Conservation (phyloP, 306 rosid genomes). For the Mucuna pruriens region DNA sequence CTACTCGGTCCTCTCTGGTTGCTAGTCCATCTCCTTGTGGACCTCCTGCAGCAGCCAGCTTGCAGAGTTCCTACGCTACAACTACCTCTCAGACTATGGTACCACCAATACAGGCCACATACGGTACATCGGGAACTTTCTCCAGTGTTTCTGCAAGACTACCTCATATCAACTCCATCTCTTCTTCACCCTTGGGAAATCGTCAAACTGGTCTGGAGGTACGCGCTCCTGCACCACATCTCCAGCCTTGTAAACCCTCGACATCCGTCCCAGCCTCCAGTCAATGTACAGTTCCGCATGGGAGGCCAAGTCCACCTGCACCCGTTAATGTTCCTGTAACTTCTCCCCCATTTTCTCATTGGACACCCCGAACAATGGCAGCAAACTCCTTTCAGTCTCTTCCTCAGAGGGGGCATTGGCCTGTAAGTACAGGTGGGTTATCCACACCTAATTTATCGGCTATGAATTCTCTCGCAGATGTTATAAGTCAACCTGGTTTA, state of each 20-base stretch:
- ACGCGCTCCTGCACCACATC: conserved; percentile 85
- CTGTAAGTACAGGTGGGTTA: conserved; percentile 34
- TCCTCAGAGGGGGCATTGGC: conserved; percentile 36
- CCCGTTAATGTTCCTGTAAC: conserved; percentile 39
- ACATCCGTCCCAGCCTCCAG: conserved; percentile 39
- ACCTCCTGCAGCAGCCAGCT: conserved; percentile 42
- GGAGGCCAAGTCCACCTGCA: conserved; percentile 50
- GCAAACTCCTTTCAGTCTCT: conserved; percentile 35
- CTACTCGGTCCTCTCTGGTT: conserved; percentile 38
- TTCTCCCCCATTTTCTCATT: conserved; percentile 31
- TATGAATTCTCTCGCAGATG: conserved; percentile 33
- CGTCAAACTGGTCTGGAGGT: conserved; percentile 54
- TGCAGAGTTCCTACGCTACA: conserved; percentile 30
- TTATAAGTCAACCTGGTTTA: conserved; percentile 45
- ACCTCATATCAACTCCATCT: conserved; percentile 49
- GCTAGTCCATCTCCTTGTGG: conserved; percentile 39
- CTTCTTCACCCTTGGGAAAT: conserved; percentile 51
- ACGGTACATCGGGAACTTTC: conserved; percentile 40
- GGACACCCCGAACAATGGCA: conserved; percentile 32
- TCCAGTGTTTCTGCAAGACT: conserved; percentile 50
- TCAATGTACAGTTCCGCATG: conserved; percentile 34
- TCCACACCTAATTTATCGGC: conserved; percentile 45
- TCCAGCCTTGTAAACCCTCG: conserved; percentile 63
- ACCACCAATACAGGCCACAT: conserved; percentile 43
- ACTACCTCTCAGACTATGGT: conserved; percentile 36